phyloP scores from a whole-genome alignment of 495 filamentous ascomycete species.

The Neurospora sp. region DNA sequence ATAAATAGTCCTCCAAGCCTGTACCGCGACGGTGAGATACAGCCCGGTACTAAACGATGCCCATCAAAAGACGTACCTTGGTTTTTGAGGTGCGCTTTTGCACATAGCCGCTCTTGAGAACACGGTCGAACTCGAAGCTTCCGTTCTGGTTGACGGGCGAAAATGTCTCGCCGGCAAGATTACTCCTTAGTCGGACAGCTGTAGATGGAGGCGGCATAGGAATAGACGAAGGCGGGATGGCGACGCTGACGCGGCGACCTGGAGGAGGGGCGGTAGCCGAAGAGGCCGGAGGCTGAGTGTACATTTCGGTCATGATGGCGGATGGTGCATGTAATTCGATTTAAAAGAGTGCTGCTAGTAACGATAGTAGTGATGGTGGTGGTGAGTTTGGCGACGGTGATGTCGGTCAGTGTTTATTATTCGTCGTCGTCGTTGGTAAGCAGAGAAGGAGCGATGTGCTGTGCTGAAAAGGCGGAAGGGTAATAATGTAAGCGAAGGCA shows the following conservation, averaged over 20 bases:
- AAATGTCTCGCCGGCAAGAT: constrained; percentile 18
- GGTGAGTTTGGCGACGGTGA: neutral
- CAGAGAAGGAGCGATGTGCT: neutral
- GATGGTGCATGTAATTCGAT: constrained; percentile 1
- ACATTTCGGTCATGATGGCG: constrained; percentile 20
- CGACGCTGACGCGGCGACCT: constrained; percentile 5
- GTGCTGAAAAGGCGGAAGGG: neutral
- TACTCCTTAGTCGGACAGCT: constrained; percentile 8
- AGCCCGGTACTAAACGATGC: neutral
- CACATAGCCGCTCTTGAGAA: constrained; percentile 78
- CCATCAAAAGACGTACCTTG: constrained; percentile 51
- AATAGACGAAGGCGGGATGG: constrained; percentile 13
- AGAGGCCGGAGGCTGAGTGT: constrained; percentile 14
- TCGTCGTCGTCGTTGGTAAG: neutral
- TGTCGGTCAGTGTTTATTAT: neutral
- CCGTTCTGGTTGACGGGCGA: constrained; percentile 86
- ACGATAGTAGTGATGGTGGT: neutral
- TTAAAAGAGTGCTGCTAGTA: neutral
- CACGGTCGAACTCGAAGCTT: constrained; percentile 87
- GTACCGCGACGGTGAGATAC: constrained; percentile 5
- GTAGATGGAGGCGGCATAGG: constrained; percentile 10
- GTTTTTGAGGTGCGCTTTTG: constrained; percentile 85
- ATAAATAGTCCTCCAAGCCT: constrained; percentile 84
- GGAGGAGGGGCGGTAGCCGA: constrained; percentile 10
- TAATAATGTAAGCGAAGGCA: neutral